phyloP scores from a whole-genome alignment of 768 basidiomycete species.

The Boletus sensibilis region DNA sequence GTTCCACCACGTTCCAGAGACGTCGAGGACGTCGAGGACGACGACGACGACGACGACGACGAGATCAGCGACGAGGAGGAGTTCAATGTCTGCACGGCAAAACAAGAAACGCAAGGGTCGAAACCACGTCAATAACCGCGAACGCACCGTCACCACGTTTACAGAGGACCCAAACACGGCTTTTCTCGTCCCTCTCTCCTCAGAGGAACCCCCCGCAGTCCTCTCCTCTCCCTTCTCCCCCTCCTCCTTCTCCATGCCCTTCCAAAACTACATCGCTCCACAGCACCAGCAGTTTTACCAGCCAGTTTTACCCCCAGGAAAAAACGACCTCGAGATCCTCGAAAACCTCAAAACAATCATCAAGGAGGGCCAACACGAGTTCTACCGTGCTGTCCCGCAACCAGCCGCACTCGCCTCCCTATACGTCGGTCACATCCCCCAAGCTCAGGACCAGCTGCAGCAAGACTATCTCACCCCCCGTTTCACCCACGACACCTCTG shows the following conservation, averaged over 20 bases:
- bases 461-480: slow-evolving; percentile 14
- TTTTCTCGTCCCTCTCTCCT: slow-evolving; percentile 50
- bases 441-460: slow-evolving; percentile 37
- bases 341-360: slow-evolving; percentile 74
- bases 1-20: slow-evolving; percentile 28
- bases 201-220: slow-evolving; percentile 46
- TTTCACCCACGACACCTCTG: slow-evolving; percentile 12
- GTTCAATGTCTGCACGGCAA: slow-evolving; percentile 60
- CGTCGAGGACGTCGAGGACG: neutral
- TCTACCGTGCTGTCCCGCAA: slow-evolving; percentile 64
- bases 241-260: slow-evolving; percentile 40
- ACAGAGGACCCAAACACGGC: slow-evolving; percentile 57
- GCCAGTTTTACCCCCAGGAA: slow-evolving; percentile 47
- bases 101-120: slow-evolving; percentile 64
- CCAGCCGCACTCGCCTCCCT: slow-evolving; percentile 62
- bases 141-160: slow-evolving; percentile 68
- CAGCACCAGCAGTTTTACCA: slow-evolving; percentile 30
- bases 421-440: slow-evolving; percentile 54
- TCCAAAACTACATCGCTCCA: slow-evolving; percentile 34
- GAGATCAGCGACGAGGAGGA: too few relatives aligned
- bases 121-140: slow-evolving; percentile 51
- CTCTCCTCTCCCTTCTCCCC: slow-evolving; percentile 41
- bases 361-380: slow-evolving; percentile 68
- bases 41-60: neutral
- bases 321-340: slow-evolving; percentile 69